phyloP scores from a whole-genome alignment of 106 monocot species.

The Amphibolis antarctica region DNA sequence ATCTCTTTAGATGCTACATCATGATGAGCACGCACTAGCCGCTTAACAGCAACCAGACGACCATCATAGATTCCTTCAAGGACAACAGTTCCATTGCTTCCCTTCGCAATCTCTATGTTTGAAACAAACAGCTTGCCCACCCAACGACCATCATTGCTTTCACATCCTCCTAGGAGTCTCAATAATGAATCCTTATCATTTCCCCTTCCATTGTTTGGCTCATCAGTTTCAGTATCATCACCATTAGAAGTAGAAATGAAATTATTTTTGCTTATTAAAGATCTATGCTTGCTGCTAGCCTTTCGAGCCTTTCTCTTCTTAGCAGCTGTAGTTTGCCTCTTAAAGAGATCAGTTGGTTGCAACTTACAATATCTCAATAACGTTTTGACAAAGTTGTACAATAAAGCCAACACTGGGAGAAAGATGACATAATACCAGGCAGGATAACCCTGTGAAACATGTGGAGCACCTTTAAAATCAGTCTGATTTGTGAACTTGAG shows the following conservation, averaged over 20 bases:
- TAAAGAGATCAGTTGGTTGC: constrained; percentile 19
- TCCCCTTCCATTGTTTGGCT: neutral
- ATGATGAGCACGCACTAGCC: constrained; percentile 71
- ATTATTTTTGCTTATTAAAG: neutral
- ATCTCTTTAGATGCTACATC: constrained; percentile 86
- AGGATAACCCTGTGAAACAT: constrained; percentile 5
- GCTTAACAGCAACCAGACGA: constrained; percentile 83
- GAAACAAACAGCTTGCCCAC: constrained; percentile 73
- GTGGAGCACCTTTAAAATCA: neutral
- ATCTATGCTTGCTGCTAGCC: constrained; percentile 17
- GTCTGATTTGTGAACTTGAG: neutral
- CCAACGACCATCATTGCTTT: constrained; percentile 35
- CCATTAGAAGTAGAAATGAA: constrained; percentile 1
- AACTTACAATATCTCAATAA: constrained; percentile 17
- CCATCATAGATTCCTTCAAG: constrained; percentile 76
- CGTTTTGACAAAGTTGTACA: constrained; percentile 19
- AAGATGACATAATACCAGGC: constrained; percentile 11
- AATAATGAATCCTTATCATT: constrained; percentile 15
- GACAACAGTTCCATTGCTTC: constrained; percentile 95
- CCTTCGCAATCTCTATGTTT: constrained; percentile 80
- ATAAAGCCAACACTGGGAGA: constrained; percentile 14
- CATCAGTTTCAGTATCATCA: constrained; percentile 14
- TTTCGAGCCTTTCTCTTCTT: constrained; percentile 67
- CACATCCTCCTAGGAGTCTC: constrained; percentile 6
- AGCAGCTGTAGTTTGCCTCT: constrained; percentile 19